Evolutionary conservation across 202 grass and related monocot species (phyloP), one percentile per base, ranked within the genome.

Genomic region (Zoysia matrella): DNA sequence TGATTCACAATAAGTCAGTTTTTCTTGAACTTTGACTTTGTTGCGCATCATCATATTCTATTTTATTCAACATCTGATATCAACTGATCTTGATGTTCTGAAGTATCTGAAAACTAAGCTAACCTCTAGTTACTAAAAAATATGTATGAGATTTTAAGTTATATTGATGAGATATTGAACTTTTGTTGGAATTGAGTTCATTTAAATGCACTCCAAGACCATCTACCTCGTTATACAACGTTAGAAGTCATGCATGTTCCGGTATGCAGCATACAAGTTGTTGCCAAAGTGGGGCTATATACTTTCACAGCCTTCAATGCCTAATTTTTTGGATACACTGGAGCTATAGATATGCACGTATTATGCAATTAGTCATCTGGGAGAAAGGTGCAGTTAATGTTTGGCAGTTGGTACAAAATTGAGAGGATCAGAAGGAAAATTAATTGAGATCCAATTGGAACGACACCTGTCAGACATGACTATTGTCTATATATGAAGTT

Each of bases 191-290:
- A 49, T 13, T 41, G 40, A 7, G 51, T 69, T 58, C 12, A 74
- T 68, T 84, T 52, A 53, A 55, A 62, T 74, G 43, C 46, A 52
- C 39, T 55, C 46, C 6, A 68, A 79, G 7, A 41, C 62, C 60
- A 1, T 22, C 53, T 79, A 48, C 69, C 47, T 79, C 16, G 47
- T 12, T 80, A 75, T 63, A 75, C 22, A 75, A 80, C 47, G 40
- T 15, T 68, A 54, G 3, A 73, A 83, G 3, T 66, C 30, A 36
- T 36, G 30, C 46, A 88, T 65, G 36, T 0, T 4, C 7, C 65
- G 49, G 15, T 8, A 51, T 30, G 60, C 2, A 62, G 40, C 62
- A 80, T 11, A 70, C 43, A 45, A 8, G 53, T 77, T 11, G 15
- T 43, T 52, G 30, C 56, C 44, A 69, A 79, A 79, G 48, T 50